These are phyloP conservation scores for Lipomyces starkeyi DNA, from an alignment of 805 yeast species.

Conservation along the genomic window DNA sequence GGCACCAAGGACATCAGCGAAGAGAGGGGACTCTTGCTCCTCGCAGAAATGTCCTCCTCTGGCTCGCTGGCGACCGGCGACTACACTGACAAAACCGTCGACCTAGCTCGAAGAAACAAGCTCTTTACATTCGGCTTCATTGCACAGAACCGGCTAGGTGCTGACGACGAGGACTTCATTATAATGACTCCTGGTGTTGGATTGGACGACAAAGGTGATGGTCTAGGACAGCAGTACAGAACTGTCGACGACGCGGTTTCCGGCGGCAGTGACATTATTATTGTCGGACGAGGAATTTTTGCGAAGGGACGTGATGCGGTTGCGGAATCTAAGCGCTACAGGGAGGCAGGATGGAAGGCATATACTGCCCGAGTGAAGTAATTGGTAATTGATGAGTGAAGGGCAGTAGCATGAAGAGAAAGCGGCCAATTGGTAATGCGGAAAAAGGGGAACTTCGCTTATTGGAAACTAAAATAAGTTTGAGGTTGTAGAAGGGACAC, in stretches of 20 bases:
- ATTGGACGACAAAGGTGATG: conserved; percentile 93
- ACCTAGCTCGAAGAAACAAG: conserved; percentile 83
- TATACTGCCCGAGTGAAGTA: conserved; percentile 55
- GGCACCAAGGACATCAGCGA: conserved; percentile 56
- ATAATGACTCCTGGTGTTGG: conserved; percentile 99
- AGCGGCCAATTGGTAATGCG: neutral
- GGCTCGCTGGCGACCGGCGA: conserved; percentile 94
- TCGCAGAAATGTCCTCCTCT: conserved; percentile 92
- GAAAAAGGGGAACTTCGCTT: neutral
- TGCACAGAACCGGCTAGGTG: conserved; percentile 84
- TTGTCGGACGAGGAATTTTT: conserved; percentile 97
- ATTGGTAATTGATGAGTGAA: neutral
- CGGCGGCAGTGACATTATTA: conserved; percentile 91
- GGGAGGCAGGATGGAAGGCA: conserved; percentile 95
- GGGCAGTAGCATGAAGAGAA: neutral
- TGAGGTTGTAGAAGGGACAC: neutral
- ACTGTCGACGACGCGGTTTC: conserved; percentile 83
- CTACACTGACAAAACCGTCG: conserved; percentile 85
- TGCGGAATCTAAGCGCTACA: conserved; percentile 85
- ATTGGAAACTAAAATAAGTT: neutral
- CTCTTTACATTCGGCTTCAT: conserved; percentile 96
- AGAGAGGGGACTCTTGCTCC: conserved; percentile 89
- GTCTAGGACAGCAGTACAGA: conserved; percentile 95
- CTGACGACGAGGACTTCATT: conserved; percentile 91
- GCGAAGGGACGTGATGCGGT: conserved; percentile 93